phyloP scores from a whole-genome alignment of 495 filamentous ascomycete genomes.

The Penicillium desertorum region DNA sequence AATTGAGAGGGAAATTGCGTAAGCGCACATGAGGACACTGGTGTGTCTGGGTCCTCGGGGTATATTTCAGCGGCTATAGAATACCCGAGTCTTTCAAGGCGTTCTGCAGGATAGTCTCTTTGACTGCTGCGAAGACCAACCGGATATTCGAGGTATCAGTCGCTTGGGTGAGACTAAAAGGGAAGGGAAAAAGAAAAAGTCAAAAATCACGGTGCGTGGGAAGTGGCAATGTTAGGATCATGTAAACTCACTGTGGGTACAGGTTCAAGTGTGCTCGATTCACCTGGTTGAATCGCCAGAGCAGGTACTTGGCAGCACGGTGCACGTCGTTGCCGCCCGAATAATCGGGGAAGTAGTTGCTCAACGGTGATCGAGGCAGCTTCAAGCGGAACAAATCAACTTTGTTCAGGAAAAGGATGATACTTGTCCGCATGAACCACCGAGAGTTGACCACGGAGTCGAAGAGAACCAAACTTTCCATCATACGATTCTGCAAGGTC shows the following conservation, averaged over 20 bases:
- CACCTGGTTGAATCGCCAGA: conserved; percentile 98
- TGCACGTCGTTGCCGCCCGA: conserved; percentile 97
- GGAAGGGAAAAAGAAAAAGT: conserved; percentile 19
- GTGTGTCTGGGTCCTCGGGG: conserved; percentile 6
- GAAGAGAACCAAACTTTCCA: conserved; percentile 96
- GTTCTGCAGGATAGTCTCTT: conserved; percentile 98
- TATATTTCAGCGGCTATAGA: conserved; percentile 51
- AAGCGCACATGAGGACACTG: neutral
- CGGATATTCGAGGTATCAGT: conserved; percentile 98
- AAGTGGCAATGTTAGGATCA: neutral
- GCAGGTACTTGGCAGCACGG: conserved; percentile 92
- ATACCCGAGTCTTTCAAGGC: conserved; percentile 97
- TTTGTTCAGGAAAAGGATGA: conserved; percentile 98
- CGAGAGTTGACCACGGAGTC: conserved; percentile 98
- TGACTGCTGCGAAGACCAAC: conserved; percentile 95
- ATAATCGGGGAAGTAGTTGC: conserved; percentile 96
- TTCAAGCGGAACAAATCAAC: conserved; percentile 97
- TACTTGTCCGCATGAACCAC: conserved; percentile 98
- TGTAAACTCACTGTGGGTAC: conserved; percentile 87
- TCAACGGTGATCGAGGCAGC: conserved; percentile 80
- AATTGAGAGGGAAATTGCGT: neutral
- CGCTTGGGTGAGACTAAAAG: conserved; percentile 84
- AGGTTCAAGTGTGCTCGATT: conserved; percentile 94
- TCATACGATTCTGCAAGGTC: conserved; percentile 83
- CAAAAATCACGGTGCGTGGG: conserved; percentile 26